Base-by-base conservation (phyloP, 495 filamentous ascomycete species). In the Delitschia confertaspora region DNA sequence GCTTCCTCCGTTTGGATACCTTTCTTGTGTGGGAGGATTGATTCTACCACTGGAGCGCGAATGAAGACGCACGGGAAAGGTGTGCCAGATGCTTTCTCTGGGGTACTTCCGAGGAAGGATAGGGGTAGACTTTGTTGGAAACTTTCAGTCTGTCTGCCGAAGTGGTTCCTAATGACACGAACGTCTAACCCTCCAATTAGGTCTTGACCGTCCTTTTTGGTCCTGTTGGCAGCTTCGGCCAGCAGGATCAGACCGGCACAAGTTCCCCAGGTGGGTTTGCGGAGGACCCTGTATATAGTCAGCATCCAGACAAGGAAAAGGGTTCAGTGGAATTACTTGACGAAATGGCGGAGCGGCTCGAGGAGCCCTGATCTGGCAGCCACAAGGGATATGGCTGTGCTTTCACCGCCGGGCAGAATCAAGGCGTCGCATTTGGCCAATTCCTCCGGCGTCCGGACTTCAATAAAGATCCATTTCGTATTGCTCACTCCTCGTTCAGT, bases 221-320 rank as follows among this genome's bases (percentile, higher is more conserved):
- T 88, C 18, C 79, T 73, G 59, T 88, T 89, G 17, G 91, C 93
- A 31, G 81, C 76, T 59, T 94, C 87, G 9, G 86, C 79, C 33
- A 98, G 81, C 26, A 96, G 66, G 49, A 98, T 95, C 42, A 98
- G 71, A 4, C 91, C 91, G 17, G 91, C 91, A 60, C 91, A 98
- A 18, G 91, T 96, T 9, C 91, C 91, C 91, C 91, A 98, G 13
- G 81, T 83, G 14, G 93, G 88, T 59, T 84, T 88, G 53, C 80
- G 74, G 35, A 75, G 52, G n/a, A 80, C 68, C 56, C 68, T 71
- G 30, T 2, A 14, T 49, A 6, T 6, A 22, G 27, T 55, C n/a
- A 50, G 41, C 22, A 37, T 17, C 24, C 26, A 22, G 35, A 38
- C 27, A 45, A 25, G 11, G 19, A 35, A 29, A 30, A 50, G 5